Base-by-base conservation (phyloP, 2,329 filamentous ascomycete species). In the Falciphora oryzae region DNA sequence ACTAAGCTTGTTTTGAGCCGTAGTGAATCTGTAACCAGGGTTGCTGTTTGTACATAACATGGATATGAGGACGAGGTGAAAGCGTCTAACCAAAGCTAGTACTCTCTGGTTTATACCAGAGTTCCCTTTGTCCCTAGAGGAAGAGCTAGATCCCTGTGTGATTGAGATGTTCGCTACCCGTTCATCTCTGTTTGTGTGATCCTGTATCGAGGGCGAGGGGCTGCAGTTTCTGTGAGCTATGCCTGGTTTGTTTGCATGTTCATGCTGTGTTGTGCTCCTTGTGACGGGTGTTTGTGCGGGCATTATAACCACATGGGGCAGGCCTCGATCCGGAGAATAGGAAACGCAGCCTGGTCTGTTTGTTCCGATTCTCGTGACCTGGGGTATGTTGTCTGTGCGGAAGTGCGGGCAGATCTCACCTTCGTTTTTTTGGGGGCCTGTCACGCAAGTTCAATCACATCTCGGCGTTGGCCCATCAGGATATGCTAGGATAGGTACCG, bases 1-100 rank as follows among this genome's bases (percentile, higher is more conserved):
- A 99, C 85, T 99, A 96, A 83, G 76, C 57, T 61, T 56, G 59
- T 56, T 59, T 7, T 28, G n/a, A 5, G 56, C 56, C 10, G 6
- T 29, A 35, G 29, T 27, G 13, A 56, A 50, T 18, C 59, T 64
- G 64, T 67, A 67, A 66, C 57, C 60, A 67, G 65, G 65, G 65
- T 64, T 66, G 64, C 72, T 72, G 69, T 72, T 74, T 80, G 78
- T 80, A 79, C 70, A 79, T 80, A 79, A 76, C 74, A 73, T 75
- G 70, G 69, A 75, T 73, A 53, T 25, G 44, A 77, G 73, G 75
- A 69, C 68, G 70, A 73, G 73, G 70, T 73, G 71, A 73, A 73
- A 71, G 72, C 62, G n/a, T 53, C 44, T n/a, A 65, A 27, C 35
- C 7, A 25, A 38, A 58, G 29, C 16, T 18, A n/a, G 31, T 14